Conservation (phyloP, 345 rosid species). For the Euclidium syriacum region DNA sequence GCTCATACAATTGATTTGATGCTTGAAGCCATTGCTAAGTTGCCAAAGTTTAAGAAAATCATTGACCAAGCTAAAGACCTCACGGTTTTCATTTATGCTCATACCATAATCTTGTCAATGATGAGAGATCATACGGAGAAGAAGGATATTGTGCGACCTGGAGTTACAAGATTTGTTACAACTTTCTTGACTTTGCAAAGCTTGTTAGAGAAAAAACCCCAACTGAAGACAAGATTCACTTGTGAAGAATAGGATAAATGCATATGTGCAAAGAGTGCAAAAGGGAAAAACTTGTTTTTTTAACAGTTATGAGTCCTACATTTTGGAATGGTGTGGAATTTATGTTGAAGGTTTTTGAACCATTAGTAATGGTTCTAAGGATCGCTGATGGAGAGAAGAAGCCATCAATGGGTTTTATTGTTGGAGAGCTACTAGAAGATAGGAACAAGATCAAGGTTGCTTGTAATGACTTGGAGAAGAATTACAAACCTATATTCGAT, state of each 20-base stretch:
- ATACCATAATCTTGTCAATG: not conserved
- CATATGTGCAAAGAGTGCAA: not conserved
- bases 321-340: not conserved
- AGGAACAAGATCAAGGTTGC: not conserved
- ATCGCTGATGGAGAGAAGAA: conserved; percentile 6
- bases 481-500: not conserved
- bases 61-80: not conserved
- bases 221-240: not conserved
- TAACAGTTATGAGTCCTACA: not conserved
- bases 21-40: not conserved
- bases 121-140: conserved; percentile 1
- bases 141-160: not conserved
- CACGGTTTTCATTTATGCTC: not conserved
- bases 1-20: not conserved
- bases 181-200: not conserved
- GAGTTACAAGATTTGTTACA: not conserved
- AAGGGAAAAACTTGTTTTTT: not conserved
- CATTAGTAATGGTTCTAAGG: not conserved
- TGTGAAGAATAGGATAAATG: not conserved
- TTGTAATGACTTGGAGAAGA: not conserved
- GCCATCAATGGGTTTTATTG: conserved; percentile 2
- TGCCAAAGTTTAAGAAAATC: not conserved
- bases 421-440: conserved; percentile 4
- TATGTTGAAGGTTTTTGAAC: not conserved
- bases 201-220: not conserved